A percentile compares a stretch with the other conserved stretches of the same genome.
These are phyloP conservation scores for Backusella mclennaniae DNA, from an alignment of 192 early-diverging fungal genomes.

Conservation along the genomic window DNA sequence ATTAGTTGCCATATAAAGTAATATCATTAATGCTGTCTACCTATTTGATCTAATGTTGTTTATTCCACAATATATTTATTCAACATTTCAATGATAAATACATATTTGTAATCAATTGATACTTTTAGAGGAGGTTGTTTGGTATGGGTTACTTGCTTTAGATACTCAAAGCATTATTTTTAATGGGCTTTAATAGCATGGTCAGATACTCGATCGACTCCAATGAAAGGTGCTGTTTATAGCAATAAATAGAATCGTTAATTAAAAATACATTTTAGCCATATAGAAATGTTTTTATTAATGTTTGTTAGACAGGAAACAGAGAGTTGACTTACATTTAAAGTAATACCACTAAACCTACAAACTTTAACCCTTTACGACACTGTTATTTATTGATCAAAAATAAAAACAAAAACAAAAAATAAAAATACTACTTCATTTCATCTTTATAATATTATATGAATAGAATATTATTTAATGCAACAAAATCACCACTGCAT, in stretches of 20 bases:
- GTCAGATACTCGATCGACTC: not conserved
- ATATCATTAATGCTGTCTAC: not conserved
- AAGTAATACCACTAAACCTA: too few species aligned
- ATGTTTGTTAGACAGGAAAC: not conserved
- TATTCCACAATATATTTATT: not conserved
- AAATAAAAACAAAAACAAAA: not conserved
- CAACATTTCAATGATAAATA: not conserved
- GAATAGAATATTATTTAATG: not conserved
- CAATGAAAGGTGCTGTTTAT: not conserved
- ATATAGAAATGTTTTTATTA: not conserved
- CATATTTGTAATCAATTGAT: not conserved
- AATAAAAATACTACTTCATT: not conserved
- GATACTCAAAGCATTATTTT: not conserved
- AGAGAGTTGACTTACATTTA: not conserved
- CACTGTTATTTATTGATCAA: not conserved
- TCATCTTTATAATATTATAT: not conserved
- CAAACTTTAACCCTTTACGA: too few species aligned
- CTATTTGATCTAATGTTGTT: too few species aligned
- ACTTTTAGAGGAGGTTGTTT: not conserved
- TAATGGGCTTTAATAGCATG: not conserved
- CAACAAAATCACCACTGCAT: not conserved
- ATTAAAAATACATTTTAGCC: not conserved
- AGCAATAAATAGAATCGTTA: not conserved
- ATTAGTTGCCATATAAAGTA: not conserved
- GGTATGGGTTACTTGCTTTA: not conserved